phyloP scores from a whole-genome alignment of 2,329 filamentous ascomycete species.

The Colletotrichum sp. region DNA sequence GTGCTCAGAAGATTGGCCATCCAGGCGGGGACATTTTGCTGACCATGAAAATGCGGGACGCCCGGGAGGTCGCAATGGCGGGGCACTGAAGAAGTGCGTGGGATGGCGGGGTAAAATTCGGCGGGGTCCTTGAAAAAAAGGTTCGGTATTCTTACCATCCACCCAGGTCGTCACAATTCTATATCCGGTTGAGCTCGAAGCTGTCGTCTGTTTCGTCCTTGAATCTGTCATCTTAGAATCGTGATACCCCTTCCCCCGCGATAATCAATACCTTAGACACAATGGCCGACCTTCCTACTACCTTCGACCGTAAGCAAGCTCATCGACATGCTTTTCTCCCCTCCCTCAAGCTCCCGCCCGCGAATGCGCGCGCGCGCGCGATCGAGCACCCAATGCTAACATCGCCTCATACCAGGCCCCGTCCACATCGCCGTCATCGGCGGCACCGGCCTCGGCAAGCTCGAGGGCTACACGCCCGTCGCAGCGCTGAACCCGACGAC shows the following conservation, averaged over 20 bases:
- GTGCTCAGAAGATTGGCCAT: neutral
- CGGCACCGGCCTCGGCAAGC: slow-evolving; percentile 88
- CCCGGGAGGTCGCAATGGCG: slow-evolving; percentile 8
- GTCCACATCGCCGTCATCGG: slow-evolving; percentile 90
- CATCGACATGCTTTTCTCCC: neutral
- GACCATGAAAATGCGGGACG: neutral
- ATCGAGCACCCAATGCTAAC: slow-evolving; percentile 1
- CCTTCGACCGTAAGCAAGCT: slow-evolving; percentile 60
- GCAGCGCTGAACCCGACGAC: slow-evolving; percentile 79
- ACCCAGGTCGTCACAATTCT: neutral
- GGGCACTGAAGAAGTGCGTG: slow-evolving; percentile 17
- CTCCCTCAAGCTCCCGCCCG: neutral
- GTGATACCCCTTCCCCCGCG: neutral
- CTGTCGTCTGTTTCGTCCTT: neutral
- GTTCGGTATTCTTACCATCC: neutral
- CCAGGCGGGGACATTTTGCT: neutral
- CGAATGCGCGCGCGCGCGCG: neutral
- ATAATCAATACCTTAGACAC: slow-evolving; percentile 12
- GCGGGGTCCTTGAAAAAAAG: slow-evolving; percentile 17
- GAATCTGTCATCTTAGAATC: neutral
- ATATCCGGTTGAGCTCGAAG: neutral
- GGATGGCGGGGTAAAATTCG: slow-evolving; percentile 20
- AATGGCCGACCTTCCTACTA: slow-evolving; percentile 61
- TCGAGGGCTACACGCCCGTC: slow-evolving; percentile 85
- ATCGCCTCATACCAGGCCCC: slow-evolving; percentile 50